These are phyloP conservation scores for Luffa acutangula DNA, from an alignment of 306 rosid species.

Conservation along the genomic window DNA sequence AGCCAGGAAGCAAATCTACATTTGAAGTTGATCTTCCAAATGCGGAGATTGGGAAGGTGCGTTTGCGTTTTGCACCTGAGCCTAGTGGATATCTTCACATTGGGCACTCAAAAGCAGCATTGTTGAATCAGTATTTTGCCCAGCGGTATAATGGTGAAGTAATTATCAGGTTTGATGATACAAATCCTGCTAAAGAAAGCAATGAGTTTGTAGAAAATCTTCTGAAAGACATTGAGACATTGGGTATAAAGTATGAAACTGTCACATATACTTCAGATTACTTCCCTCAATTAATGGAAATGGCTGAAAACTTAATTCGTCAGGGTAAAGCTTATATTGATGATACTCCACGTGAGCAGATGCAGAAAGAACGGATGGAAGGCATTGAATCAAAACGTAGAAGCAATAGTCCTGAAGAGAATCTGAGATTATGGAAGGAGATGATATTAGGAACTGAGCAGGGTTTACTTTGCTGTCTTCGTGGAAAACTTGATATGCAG, in stretches of 20 bases:
- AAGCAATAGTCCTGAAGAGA: slow-evolving; percentile 53
- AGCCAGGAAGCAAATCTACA: slow-evolving; percentile 33
- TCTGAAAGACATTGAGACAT: slow-evolving; percentile 67
- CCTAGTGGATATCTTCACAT: slow-evolving; percentile 97
- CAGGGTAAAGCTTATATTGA: slow-evolving; percentile 91
- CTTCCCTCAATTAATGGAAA: slow-evolving; percentile 71
- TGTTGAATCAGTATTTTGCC: slow-evolving; percentile 85
- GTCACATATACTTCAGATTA: slow-evolving; percentile 82
- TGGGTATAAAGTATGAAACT: slow-evolving; percentile 56
- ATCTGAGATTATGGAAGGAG: slow-evolving; percentile 70
- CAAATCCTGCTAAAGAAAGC: slow-evolving; percentile 97
- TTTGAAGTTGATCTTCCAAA: slow-evolving; percentile 82
- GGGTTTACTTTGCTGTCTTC: slow-evolving; percentile 82
- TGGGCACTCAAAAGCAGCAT: slow-evolving; percentile 94
- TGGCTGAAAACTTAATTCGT: slow-evolving; percentile 71
- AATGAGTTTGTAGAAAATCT: slow-evolving; percentile 84
- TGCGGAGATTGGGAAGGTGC: slow-evolving; percentile 82
- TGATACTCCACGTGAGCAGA: slow-evolving; percentile 91
- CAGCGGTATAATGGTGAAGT: slow-evolving; percentile 57
- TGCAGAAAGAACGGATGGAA: slow-evolving; percentile 86
- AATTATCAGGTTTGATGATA: slow-evolving; percentile 83
- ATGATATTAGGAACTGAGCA: slow-evolving; percentile 78
- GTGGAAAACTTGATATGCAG: slow-evolving; percentile 94
- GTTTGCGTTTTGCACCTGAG: slow-evolving; percentile 85
- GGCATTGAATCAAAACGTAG: slow-evolving; percentile 76